Evolutionary conservation across 768 basidiomycete genomes (phyloP), one percentile per base, ranked within the genome.

Genomic region (Chalciporus sphaerocephalus): DNA sequence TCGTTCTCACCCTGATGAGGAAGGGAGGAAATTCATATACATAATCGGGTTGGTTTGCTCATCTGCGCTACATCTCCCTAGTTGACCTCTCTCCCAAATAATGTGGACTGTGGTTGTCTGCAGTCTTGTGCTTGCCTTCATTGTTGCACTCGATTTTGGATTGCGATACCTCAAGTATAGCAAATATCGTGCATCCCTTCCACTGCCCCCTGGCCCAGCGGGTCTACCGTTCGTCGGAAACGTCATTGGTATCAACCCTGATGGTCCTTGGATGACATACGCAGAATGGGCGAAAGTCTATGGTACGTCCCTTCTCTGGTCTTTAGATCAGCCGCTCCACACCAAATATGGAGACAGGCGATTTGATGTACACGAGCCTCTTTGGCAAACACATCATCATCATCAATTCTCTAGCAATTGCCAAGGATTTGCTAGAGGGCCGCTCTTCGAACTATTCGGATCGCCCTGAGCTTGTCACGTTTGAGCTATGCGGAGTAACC

Each of bases 371-470:
- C 25, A 22, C 34, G 1, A 46, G 46, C 2, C 34, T 52, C 11
- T 22, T 52, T 13, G 25, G 33, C 1, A 34, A 46, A 6, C 39
- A 48, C 15, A 40, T 65, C 20, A 53, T 70, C 42, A 47, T 72
- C n/a, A 47, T 73, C 35, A 71, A 69, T 49, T 64, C 61, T 9
- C 44, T 57, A 16, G 60, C 66, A 28, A 56, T 62, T 15, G 61
- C 65, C 3, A 60, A 60, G 21, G 69, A 68, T 8, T 55, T 74
- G 5, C 59, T 74, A n/a, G 66, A 71, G 32, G 65, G 65, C 34
- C 56, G 68, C 11, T 69, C 69, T 1, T 48, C 57, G 5, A 69
- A 66, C 5, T 74, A 74, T 52, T 72, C 73, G 5, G 46, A 47
- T 32, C 34, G 53, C 13, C 53, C 50, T 5, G 37, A 28, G 17